These are phyloP conservation scores for Mucuna pruriens DNA, from an alignment of 306 rosid species.

Conservation along the genomic window DNA sequence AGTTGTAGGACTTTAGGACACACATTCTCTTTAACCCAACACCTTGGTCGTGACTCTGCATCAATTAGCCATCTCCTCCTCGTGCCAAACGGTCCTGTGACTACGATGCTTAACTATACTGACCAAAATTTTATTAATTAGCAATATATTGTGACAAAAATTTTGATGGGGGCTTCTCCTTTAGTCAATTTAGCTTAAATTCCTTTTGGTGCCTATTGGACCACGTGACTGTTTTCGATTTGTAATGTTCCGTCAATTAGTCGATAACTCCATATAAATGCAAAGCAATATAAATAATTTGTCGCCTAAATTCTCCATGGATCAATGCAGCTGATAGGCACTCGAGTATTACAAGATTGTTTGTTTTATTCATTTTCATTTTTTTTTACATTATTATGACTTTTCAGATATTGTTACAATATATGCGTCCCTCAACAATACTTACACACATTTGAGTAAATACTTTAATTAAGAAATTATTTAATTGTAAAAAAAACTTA, in stretches of 20 bases:
- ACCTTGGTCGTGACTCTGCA: slow-evolving; percentile 48
- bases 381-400: background rate
- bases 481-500: background rate
- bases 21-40: slow-evolving; percentile 52
- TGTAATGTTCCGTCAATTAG: slow-evolving; percentile 6
- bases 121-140: slow-evolving; percentile 17
- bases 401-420: background rate
- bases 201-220: slow-evolving; percentile 42
- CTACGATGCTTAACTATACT: slow-evolving; percentile 24
- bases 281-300: background rate
- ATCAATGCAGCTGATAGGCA: background rate
- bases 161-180: slow-evolving; percentile 30
- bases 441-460: background rate
- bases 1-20: slow-evolving; percentile 53
- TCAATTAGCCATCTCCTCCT: slow-evolving; percentile 44
- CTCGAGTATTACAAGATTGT: background rate
- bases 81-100: slow-evolving; percentile 57
- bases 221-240: slow-evolving; percentile 10
- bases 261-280: slow-evolving; percentile 7
- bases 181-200: slow-evolving; percentile 39
- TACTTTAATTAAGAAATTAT: background rate
- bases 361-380: background rate
- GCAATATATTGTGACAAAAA: slow-evolving; percentile 19
- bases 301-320: background rate
- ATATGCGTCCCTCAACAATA: background rate